Base-by-base conservation (phyloP, 192 early-diverging fungal species). In the Coemansia sp. region DNA sequence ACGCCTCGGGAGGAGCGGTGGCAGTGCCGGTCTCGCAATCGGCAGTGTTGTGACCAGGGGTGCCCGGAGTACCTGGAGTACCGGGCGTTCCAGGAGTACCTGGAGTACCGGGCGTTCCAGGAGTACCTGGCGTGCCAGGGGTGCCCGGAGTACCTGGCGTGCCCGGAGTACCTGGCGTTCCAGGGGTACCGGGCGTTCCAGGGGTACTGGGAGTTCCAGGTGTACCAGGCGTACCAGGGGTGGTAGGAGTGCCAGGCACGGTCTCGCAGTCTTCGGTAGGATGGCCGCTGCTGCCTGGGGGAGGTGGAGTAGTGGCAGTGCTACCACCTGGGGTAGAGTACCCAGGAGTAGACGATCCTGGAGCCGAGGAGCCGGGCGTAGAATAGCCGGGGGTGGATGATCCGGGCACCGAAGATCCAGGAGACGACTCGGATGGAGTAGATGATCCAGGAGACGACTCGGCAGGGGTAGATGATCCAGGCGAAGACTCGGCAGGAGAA, bases 381-480 rank as follows among this genome's bases (percentile, higher is more conserved):
- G 46, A 35, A 28, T 38, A 26, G 18, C 10, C 18, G 10, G 35
- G 21, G 39, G 37, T 39, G 9, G 38, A 26, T 2, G 38, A 26
- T 2, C 59, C 71, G 24, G 64, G 64, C 31, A 40, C 35, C 39
- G 65, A 66, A 9, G 36, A 55, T 3, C 59, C 60, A 62, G 65
- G 60, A 13, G 65, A n/a, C n/a, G n/a, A n/a, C n/a, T n/a, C n/a
- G n/a, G n/a, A n/a, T n/a, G 71, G 71, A 4, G 71, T 58, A 31
- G 58, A 42, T 20, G 33, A 28, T 0, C 58, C 66, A n/a, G 73
- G 59, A 42, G 63, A 23, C 0, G 46, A 58, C 55, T 62, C 69
- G 3, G 58, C 63, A n/a, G 70, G 71, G 13, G 60, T 37, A 11
- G 60, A 34, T 8, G 58, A 46, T 16, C 63, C 62, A 36, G 69